Evolutionary conservation across 2,329 filamentous ascomycete species (phyloP), one percentile per base, ranked within the genome.

Genomic region (Ophiostoma sp.): DNA sequence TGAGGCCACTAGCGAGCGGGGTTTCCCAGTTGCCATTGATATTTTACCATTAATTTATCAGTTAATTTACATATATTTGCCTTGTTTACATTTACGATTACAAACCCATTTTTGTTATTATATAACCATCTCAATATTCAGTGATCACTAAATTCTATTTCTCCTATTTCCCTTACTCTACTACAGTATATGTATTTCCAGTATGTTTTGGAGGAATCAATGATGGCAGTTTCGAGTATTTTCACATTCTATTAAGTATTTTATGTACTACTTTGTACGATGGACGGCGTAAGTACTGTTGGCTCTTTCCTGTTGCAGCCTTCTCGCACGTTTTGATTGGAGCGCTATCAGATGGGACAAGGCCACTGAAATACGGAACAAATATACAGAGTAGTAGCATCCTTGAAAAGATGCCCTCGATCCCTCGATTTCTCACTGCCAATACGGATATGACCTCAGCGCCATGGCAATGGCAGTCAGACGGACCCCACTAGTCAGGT

Each of bases 1-100:
- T 39, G 36, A 27, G 35, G 33, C 11, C 71, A 66, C 71, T 68
- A 74, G 69, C 60, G 52, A 74, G 69, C 60, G 52, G 27, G n/a
- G 1, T n/a, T 48, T 48, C 20, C 44, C 17, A 48, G 44, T 54
- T 54, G 20, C 48, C 41, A 44, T 44, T 17, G 3, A 44, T 15
- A 60, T 60, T 67, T 35, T 39, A 41, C 13, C 27, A 31, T n/a
- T 60, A 33, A 17, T 35, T 27, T 62, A 62, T 62, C 11, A 35
- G 17, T 62, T 62, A 4, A 62, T 8, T 3, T 27, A n/a, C n/a
- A 11, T 41, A 10, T 41, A 41, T 13, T 41, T 13, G 39, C 39
- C 3, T 48, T 57, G 27, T 57, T 57, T 57, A 57, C 44, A 48
- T 20, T 31, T 31, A 31, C 27, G 27, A 31, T 31, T 48, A 48